Evolutionary conservation across 345 rosid species (phyloP).

Genomic region (Ceriops decandra): DNA sequence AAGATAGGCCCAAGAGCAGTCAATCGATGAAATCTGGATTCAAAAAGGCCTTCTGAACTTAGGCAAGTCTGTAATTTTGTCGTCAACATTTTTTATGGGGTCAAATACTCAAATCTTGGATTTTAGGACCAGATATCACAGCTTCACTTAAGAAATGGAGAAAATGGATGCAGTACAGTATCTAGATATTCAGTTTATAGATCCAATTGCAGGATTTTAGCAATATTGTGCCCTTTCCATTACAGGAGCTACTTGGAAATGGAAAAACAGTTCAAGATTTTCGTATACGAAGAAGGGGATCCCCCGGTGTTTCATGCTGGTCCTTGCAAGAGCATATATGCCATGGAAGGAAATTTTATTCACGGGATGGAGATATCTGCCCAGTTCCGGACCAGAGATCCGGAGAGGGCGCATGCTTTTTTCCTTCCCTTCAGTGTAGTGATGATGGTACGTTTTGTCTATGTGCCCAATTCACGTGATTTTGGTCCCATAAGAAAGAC

Average conservation of each 20-base stretch:
- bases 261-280: conserved; percentile 76
- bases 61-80: no score
- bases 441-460: conserved; percentile 72
- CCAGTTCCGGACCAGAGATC: conserved; percentile 53
- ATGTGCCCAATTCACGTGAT: conserved; percentile 57
- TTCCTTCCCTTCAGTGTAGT: conserved; percentile 80
- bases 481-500: conserved; percentile 64
- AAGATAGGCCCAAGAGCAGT: no score
- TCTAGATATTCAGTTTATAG: no score
- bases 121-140: no score
- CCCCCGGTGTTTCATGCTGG: conserved; percentile 85
- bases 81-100: no score
- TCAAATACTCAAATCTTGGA: no score
- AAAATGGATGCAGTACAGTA: no score
- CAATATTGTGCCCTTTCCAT: background rate
- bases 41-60: no score
- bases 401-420: conserved; percentile 63
- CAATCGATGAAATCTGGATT: no score
- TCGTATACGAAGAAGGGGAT: conserved; percentile 77
- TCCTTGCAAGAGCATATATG: conserved; percentile 88
- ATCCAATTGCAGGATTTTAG: background rate
- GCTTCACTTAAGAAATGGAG: no score
- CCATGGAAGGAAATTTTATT: conserved; percentile 87
- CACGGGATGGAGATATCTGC: conserved; percentile 38
- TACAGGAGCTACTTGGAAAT: conserved; percentile 85